phyloP scores from a whole-genome alignment of 106 monocot genomes.

The Allium fistulosum region DNA sequence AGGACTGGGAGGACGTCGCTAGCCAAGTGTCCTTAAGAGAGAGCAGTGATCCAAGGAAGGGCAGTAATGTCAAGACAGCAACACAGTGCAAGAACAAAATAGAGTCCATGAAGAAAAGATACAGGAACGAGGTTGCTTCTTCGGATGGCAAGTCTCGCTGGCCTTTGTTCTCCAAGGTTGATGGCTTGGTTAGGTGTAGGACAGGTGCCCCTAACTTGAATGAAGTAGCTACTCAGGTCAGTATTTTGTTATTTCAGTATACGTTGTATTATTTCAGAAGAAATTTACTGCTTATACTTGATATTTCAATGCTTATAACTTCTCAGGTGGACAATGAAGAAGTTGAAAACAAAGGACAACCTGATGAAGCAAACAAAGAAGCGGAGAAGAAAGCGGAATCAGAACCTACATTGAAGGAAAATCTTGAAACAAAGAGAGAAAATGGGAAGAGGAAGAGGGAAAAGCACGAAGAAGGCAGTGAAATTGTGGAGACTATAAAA shows the following conservation, averaged over 20 bases:
- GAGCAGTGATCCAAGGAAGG: background rate
- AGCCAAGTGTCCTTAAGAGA: conserved; percentile 3
- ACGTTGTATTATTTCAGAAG: no score
- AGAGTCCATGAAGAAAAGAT: conserved; percentile 26
- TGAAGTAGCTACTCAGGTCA: background rate
- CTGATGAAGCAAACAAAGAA: background rate
- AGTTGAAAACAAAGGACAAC: background rate
- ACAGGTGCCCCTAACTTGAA: no score
- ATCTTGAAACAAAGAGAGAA: background rate
- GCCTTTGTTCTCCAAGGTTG: conserved; percentile 12
- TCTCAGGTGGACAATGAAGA: background rate
- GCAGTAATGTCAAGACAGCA: conserved; percentile 5
- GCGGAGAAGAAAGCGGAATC: background rate
- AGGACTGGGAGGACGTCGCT: conserved; percentile 26
- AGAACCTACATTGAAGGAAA: background rate
- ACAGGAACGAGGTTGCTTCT: conserved; percentile 13
- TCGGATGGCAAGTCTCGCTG: conserved; percentile 7
- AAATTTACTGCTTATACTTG: background rate
- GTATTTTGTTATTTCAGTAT: background rate
- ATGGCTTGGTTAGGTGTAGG: conserved; percentile 12
- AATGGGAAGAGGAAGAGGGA: conserved; percentile 10
- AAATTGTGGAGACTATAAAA: conserved; percentile 8
- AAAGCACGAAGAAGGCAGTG: background rate
- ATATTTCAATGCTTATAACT: background rate
- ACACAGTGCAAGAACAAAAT: conserved; percentile 27